Base-by-base conservation (phyloP, 2,329 filamentous ascomycete genomes). In the Aspergillus sp. region DNA sequence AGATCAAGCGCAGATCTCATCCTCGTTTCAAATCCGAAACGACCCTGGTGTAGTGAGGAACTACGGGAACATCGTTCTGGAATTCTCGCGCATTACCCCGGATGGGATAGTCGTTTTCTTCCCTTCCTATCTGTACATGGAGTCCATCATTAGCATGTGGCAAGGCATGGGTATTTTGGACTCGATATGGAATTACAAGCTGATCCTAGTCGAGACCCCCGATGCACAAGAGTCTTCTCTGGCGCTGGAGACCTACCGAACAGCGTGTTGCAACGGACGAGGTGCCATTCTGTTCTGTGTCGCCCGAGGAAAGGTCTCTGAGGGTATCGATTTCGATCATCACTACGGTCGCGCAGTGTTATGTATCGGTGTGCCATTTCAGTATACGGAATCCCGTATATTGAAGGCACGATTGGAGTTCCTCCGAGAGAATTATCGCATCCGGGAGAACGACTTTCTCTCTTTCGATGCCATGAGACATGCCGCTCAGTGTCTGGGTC, bases 401-500 rank as follows among this genome's bases (percentile, higher is more conserved):
- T 80, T 99, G 43, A 99, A 97, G 76, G 94, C 94, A 1, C 85
- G 94, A 2, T 83, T 99, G 3, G 91, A 99, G 67, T 99, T 99
- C 69, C 74, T 99, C n/a, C 85, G 93, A 43, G 95, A 99, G 72
- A 97, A 90, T 1, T 99, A 97, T 71, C 88, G 91, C 50, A 99
- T 99, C 70, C 86, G 90, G 54, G 94, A 97, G 70, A 96, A 96
- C 61, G 95, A 99, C 68, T 99, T 99, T 68, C 76, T 99, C 9
- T 97, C 94, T 17, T 99, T 99, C 78, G 94, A 99, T 68, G 94
- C 94, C 19, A 99, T 99, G 93, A 86, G 94, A n/a, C 94, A 99
- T 69, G 94, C 94, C 13, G 93, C 94, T 1, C 94, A 99, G 69
- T 99, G 94, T 66, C 79, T 99, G 1, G 95, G 94, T 13, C 92